These are phyloP conservation scores for Rhododendron williamsianum DNA, from an alignment of 148 eudicot genomes.

Conservation along the genomic window DNA sequence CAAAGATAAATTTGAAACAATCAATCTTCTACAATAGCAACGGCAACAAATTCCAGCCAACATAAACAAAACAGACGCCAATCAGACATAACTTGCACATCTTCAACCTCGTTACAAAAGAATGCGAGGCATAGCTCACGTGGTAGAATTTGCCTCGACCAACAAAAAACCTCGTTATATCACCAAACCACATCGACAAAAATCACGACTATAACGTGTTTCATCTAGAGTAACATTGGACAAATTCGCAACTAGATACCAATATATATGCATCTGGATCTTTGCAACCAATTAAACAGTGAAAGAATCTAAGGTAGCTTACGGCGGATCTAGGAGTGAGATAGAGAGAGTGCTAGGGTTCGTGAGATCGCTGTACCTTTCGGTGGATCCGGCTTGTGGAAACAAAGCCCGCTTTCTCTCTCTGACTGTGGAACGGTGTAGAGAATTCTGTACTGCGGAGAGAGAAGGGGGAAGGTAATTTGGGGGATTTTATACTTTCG, in stretches of 20 bases:
- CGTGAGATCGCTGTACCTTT: neutral
- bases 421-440: neutral
- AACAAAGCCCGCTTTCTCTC: neutral
- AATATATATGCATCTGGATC: neutral
- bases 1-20: neutral
- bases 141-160: neutral
- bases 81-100: neutral
- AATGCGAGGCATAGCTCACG: neutral
- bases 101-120: neutral
- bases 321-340: neutral
- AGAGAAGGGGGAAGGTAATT: neutral
- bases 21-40: neutral
- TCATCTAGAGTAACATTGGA: neutral
- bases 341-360: slow-evolving; percentile 1
- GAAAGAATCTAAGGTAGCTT: neutral
- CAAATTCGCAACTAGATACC: neutral
- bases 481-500: neutral
- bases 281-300: neutral
- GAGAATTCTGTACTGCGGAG: neutral
- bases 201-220: neutral
- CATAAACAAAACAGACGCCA: neutral
- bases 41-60: neutral
- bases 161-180: neutral
- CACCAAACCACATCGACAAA: neutral
- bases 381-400: neutral